Evolutionary conservation across 2,329 filamentous ascomycete genomes (phyloP), one percentile per base, ranked within the genome.

Genomic region (Emmonsiellopsis sp.): DNA sequence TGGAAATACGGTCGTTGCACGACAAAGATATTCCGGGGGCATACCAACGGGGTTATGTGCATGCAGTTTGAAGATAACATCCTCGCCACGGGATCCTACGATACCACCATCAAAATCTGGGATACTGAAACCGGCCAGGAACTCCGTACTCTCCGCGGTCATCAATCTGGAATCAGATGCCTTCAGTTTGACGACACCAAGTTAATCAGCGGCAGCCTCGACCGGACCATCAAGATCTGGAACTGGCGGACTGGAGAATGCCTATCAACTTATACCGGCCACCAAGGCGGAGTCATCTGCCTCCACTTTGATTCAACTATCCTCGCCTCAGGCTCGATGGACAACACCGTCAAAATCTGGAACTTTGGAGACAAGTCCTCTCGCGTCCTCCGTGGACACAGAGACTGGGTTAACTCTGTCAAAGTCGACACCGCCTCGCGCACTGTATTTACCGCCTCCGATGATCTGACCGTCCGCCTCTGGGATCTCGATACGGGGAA

Each of bases 371-470:
- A 87, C 55, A 89, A 88, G 66, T 84, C 87, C 51, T 87, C 85
- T 0, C 95, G 86, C 61, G 79, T 83, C 50, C 77, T 98, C 10
- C 83, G 85, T 27, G 92, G 91, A 7, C 93, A 98, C 67, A 82
- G 78, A 0, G 91, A 97, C 68, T 97, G 92, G 88, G 91, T 98
- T 62, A 98, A 98, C 70, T 85, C 88, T n/a, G 92, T 97, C 34
- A 86, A 86, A 60, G 82, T 98, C 39, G 90, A 98, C 67, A 79
- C 84, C 0, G 73, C 80, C 1, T 94, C 88, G 8, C 84, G 88
- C 11, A 96, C 91, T 0, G 79, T 97, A 3, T 86, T 97, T 64
- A 95, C 92, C 0, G 90, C 90, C 1, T 96, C 90, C 0, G 93
- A 98, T 65, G 93, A 98, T 68, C 86, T 89, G 65, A 93, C 87